Evolutionary conservation across 2,329 filamentous ascomycete genomes (phyloP).

Genomic region (Colletotrichum sp.): DNA sequence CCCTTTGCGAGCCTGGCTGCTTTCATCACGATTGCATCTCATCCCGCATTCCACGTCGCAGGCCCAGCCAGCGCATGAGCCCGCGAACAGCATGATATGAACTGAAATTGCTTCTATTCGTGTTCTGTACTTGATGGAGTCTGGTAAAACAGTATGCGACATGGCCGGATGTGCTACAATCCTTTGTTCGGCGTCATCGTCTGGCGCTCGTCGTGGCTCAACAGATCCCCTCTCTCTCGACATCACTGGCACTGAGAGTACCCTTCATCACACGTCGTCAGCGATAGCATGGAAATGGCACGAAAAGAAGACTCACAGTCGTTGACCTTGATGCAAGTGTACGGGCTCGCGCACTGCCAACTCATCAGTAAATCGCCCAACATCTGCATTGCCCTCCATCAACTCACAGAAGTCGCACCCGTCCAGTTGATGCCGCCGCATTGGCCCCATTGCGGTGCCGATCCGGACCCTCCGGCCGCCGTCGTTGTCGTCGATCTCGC

Average conservation of each 20-base stretch:
- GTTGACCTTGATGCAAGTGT: conserved; percentile 2
- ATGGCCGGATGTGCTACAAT: neutral
- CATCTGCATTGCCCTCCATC: neutral
- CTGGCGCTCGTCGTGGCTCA: neutral
- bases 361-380: neutral
- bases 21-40: neutral
- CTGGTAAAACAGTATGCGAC: neutral
- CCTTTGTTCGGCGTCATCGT: neutral
- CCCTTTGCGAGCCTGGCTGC: neutral
- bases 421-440: conserved; percentile 15
- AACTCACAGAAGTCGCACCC: conserved; percentile 2
- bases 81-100: neutral
- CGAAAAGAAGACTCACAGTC: neutral
- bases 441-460: conserved; percentile 14
- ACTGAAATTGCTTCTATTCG: neutral
- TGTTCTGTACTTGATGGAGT: neutral
- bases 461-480: neutral
- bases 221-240: neutral
- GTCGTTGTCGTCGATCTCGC: neutral
- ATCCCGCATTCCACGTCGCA: neutral
- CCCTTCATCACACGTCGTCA: neutral
- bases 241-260: conserved; percentile 12
- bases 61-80: neutral
- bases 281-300: neutral
- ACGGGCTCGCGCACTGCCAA: conserved; percentile 4